Percentiles rank a stretch among this genome's conserved stretches.
Conservation (phyloP, 1,284 basidiomycete species). For the Fomitiporia mediterranea region DNA sequence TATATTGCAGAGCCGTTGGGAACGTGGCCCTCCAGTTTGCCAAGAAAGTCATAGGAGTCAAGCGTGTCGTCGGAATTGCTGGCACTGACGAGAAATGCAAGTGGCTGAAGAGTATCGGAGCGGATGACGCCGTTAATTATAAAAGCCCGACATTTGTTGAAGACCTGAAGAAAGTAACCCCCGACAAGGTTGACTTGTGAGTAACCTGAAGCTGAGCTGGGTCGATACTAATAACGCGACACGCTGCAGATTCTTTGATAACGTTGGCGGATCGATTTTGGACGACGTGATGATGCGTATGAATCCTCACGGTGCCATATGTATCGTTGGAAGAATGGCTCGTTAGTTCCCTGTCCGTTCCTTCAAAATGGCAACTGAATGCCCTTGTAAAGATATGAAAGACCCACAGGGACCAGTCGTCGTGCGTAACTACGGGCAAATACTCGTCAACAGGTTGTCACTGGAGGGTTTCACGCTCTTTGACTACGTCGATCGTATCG, state of each 20-base stretch:
- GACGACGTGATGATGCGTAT: conserved; percentile 32
- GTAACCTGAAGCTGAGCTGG: too few relatives aligned
- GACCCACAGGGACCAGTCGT: conserved; percentile 7
- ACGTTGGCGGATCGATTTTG: conserved; percentile 37
- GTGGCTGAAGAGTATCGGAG: conserved; percentile 39
- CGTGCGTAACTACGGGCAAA: conserved; percentile 26
- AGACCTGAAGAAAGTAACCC: conserved; percentile 21
- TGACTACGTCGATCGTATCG: conserved; percentile 26
- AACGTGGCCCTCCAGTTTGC: conserved; percentile 30
- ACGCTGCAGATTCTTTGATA: conserved; percentile 30
- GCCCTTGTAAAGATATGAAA: conserved; percentile 22
- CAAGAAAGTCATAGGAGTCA: conserved; percentile 36
- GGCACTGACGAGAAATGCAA: conserved; percentile 42
- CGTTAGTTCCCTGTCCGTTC: conserved; percentile 21
- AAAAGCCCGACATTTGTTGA: conserved; percentile 29
- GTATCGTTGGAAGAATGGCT: conserved; percentile 38
- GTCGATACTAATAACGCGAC: conserved; percentile 13
- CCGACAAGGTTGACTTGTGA: conserved; percentile 20
- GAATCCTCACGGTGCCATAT: conserved; percentile 37
- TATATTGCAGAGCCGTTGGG: conserved; percentile 27
- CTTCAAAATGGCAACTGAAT: not conserved
- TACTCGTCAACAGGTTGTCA: conserved; percentile 36
- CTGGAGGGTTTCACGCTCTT: conserved; percentile 37
- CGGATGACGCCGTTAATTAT: conserved; percentile 44
- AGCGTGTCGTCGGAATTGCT: conserved; percentile 41